Conservation (phyloP, 176 grass and related monocot species). For the Musa acuminata region DNA sequence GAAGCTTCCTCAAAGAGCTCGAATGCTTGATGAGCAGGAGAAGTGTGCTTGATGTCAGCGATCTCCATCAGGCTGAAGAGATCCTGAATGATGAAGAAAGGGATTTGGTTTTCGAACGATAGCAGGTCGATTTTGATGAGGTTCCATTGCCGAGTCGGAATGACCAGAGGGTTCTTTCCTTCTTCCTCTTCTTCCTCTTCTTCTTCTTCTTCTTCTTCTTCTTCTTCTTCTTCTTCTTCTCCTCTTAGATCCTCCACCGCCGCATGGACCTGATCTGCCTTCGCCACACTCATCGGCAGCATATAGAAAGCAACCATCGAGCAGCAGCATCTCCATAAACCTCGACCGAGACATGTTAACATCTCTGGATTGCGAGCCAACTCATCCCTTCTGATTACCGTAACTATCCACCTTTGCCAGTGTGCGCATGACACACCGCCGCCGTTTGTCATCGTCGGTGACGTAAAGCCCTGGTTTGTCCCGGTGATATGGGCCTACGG, state of each 20-base stretch:
- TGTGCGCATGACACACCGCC: constrained; percentile 12
- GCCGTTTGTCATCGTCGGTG: constrained; percentile 33
- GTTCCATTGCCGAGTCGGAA: constrained; percentile 26
- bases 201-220: no score
- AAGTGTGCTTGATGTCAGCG: not conserved
- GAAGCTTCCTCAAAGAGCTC: not conserved
- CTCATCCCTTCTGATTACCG: no score
- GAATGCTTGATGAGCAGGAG: constrained; percentile 30
- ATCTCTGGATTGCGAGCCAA: no score
- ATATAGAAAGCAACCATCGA: constrained; percentile 44
- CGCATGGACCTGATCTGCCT: no score
- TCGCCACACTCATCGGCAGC: constrained; percentile 18
- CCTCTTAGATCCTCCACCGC: no score
- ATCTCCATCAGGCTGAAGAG: not conserved
- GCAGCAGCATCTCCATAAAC: constrained; percentile 45
- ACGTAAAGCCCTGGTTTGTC: constrained; percentile 11
- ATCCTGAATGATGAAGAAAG: constrained; percentile 24
- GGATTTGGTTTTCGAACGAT: constrained; percentile 41
- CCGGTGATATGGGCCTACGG: constrained; percentile 48
- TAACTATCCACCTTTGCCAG: no score
- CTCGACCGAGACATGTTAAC: not conserved
- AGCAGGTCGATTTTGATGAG: constrained; percentile 46
- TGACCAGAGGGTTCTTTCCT: constrained; percentile 25
- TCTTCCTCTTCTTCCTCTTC: constrained; percentile 16
- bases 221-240: no score